Conservation (phyloP, 768 basidiomycete species). For the Russula sp. region DNA sequence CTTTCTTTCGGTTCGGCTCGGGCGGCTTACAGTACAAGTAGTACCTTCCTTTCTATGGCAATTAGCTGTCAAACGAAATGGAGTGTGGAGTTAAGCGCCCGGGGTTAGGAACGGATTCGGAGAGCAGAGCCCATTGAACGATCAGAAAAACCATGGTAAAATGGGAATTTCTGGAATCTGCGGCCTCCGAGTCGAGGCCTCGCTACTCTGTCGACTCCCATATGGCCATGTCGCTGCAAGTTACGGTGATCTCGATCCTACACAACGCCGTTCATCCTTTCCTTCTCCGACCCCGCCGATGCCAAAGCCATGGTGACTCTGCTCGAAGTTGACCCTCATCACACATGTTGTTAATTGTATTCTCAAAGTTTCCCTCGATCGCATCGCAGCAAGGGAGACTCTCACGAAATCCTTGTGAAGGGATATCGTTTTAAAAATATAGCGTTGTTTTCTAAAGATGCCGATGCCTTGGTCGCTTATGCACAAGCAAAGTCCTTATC, state of each 20-base stretch:
- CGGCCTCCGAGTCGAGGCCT: no score
- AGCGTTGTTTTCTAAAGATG: background rate
- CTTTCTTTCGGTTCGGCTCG: background rate
- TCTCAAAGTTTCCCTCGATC: background rate
- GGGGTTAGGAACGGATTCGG: background rate
- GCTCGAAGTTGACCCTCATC: background rate
- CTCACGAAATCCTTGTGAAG: background rate
- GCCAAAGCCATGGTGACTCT: background rate
- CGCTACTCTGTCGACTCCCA: background rate
- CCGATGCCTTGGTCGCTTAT: background rate
- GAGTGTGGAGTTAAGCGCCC: background rate
- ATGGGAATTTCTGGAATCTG: conserved; percentile 1
- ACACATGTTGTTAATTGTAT: background rate
- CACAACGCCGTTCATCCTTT: background rate
- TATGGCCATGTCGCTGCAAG: no score
- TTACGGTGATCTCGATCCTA: background rate
- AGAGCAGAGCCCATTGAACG: background rate
- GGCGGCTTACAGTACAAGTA: no score
- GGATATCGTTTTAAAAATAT: no score
- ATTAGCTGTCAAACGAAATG: background rate
- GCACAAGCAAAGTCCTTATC: background rate
- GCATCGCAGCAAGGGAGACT: background rate
- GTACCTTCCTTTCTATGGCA: background rate
- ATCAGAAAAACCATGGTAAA: no score
- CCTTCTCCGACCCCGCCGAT: background rate